Evolutionary conservation across 805 yeast species (phyloP).

Genomic region (Phaffomyces antillensis): DNA sequence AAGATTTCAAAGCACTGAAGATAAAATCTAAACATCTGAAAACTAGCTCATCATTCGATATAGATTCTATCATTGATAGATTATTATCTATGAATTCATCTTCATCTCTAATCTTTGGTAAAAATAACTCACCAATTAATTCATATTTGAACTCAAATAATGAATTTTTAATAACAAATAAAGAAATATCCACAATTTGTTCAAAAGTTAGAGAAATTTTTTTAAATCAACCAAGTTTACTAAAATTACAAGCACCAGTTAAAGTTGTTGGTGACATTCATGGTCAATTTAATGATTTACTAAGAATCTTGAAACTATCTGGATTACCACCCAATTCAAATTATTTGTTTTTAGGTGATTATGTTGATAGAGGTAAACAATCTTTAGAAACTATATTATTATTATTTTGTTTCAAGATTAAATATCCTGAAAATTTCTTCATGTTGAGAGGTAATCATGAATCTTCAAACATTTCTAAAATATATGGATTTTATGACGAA

Average conservation of each 20-base stretch:
- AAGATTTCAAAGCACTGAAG: slow-evolving; percentile 4
- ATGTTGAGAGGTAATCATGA: slow-evolving; percentile 93
- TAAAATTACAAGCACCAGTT: slow-evolving; percentile 75
- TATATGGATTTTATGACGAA: slow-evolving; percentile 96
- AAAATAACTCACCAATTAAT: slow-evolving; percentile 8
- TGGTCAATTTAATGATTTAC: slow-evolving; percentile 90
- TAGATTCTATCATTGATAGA: slow-evolving; percentile 58
- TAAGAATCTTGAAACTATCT: slow-evolving; percentile 88
- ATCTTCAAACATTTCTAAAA: slow-evolving; percentile 93
- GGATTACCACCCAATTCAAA: slow-evolving; percentile 96
- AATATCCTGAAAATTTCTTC: slow-evolving; percentile 94
- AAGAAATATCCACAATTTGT: slow-evolving; percentile 79
- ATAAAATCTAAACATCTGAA: not conserved
- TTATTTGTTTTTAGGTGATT: slow-evolving; percentile 90
- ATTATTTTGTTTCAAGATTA: slow-evolving; percentile 86
- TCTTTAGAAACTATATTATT: slow-evolving; percentile 86
- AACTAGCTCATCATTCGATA: slow-evolving; percentile 29
- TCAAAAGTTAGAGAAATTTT: slow-evolving; percentile 82
- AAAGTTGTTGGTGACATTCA: slow-evolving; percentile 91
- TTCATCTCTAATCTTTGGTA: slow-evolving; percentile 12
- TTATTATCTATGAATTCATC: slow-evolving; percentile 31
- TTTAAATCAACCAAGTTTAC: slow-evolving; percentile 78
- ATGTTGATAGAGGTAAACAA: slow-evolving; percentile 97
- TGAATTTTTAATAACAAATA: slow-evolving; percentile 20
- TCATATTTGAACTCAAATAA: not conserved